A percentile compares a stretch with the other conserved stretches of the same genome.
These are phyloP conservation scores for Rhodotorula sp. DNA, from an alignment of 1,284 basidiomycete species.

Conservation along the genomic window DNA sequence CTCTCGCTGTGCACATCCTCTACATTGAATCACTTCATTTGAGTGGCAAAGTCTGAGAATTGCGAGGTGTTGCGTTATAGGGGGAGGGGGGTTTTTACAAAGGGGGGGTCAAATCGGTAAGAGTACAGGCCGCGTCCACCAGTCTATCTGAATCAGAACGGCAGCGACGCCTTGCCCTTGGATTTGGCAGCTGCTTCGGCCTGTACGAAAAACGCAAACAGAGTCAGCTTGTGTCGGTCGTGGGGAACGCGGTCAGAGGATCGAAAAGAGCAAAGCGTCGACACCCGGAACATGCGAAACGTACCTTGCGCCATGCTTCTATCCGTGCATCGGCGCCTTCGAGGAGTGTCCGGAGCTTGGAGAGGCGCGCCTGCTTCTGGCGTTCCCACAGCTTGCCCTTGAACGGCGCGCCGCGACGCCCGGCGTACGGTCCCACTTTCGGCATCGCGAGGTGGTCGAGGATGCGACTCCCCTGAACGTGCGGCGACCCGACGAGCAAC, in stretches of 20 bases:
- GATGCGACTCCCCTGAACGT: constrained; percentile 25
- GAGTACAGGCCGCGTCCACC: too few relatives aligned
- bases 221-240: constrained; percentile 1
- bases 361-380: constrained; percentile 24
- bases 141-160: constrained; percentile 16
- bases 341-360: constrained; percentile 21
- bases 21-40: too few relatives aligned
- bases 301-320: constrained; percentile 34
- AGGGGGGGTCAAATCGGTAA: not conserved
- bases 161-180: constrained; percentile 31
- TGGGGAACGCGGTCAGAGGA: not conserved
- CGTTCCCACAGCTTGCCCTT: constrained; percentile 42
- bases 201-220: not conserved
- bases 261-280: too few relatives aligned
- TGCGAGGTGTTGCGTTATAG: not conserved
- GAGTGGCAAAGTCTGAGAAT: not conserved
- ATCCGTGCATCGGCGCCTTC: constrained; percentile 27
- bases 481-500: constrained; percentile 3
- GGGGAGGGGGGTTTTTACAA: not conserved
- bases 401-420: constrained; percentile 39
- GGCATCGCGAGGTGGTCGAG: constrained; percentile 30
- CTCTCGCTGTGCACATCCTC: too few relatives aligned
- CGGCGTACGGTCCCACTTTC: constrained; percentile 38
- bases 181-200: constrained; percentile 19
- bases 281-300: not conserved